These are phyloP conservation scores for Areca catechu DNA, from an alignment of 176 grass and related monocot species.

Conservation along the genomic window DNA sequence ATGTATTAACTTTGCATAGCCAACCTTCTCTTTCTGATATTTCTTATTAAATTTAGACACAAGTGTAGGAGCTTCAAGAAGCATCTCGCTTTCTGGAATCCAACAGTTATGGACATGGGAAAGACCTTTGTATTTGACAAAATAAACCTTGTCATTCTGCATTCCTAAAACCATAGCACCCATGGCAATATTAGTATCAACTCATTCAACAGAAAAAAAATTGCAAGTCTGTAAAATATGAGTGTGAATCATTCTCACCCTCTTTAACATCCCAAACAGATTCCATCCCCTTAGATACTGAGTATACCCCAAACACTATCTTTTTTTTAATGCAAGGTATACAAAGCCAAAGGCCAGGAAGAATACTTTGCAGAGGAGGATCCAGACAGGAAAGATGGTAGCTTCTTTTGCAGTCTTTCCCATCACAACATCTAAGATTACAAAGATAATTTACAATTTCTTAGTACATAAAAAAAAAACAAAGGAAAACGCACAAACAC, in stretches of 20 bases:
- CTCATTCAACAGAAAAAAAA: too few relatives aligned
- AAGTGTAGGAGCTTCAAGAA: conserved; percentile 42
- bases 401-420: conserved; percentile 50
- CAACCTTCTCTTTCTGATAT: conserved; percentile 59
- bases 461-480: conserved; percentile 13
- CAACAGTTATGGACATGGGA: conserved; percentile 79
- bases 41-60: conserved; percentile 57
- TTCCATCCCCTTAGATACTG: conserved; percentile 59
- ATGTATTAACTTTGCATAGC: background rate
- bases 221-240: too few relatives aligned
- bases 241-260: conserved; percentile 26
- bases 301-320: conserved; percentile 55
- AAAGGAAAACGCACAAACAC: conserved; percentile 6
- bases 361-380: conserved; percentile 37
- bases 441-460: conserved; percentile 15
- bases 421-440: conserved; percentile 45
- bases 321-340: conserved; percentile 49
- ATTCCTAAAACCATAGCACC: conserved; percentile 22
- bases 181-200: conserved; percentile 3
- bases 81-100: conserved; percentile 56
- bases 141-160: conserved; percentile 50
- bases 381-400: conserved; percentile 72
- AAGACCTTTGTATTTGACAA: conserved; percentile 81
- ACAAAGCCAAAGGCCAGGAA: conserved; percentile 67
- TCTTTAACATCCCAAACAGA: conserved; percentile 81